Base-by-base conservation (phyloP, 345 rosid genomes). In the Murraya koenigii region DNA sequence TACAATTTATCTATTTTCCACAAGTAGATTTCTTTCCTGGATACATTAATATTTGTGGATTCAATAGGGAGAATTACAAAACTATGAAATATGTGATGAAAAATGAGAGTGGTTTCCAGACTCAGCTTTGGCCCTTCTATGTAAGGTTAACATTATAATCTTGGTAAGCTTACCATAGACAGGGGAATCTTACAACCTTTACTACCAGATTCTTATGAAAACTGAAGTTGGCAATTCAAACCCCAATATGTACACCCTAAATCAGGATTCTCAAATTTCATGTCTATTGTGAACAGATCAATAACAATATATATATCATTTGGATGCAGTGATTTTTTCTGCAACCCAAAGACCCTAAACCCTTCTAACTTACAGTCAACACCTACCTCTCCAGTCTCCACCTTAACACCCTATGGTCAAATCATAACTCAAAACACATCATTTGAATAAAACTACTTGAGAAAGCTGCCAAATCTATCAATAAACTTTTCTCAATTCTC, bases 361-460 rank as follows among this genome's bases (percentile, higher is more conserved):
- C 33, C 32, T 44, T 49, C 38, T 2, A 52, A 71, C 10, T 47
- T 52, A 30, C 74, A 71, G 15, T 49, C 61, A 70, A 54, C 74
- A 5, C 39, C 8, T 47, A 8, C 33, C 56, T 49, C 23, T 70
- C 13, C 61, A 49, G 30, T 15, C 59, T 55, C 22, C 20, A 52
- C 22, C 20, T 11, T 35, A 33, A 33, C 19, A 20, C 28, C 49
- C 49, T n/a, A 8, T n/a, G 35, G 7, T 20, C 64, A 71, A 33
- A 56, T 72, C 65, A 72, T 39, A n/a, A 72, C 33, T 72, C 65
- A 72, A 25, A n/a, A 72, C 75, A 71, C 30, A 55, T 5, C 65
- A 33, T 30, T 72, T 72, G 52, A 0, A n/a, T 10, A 36, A 33
- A 56, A 35, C 10, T 35, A 38, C 30, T 39, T 19, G 39, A 44